Evolutionary conservation across 345 rosid genomes (phyloP), one percentile per base, ranked within the genome.

Genomic region (Camelina laxa): DNA sequence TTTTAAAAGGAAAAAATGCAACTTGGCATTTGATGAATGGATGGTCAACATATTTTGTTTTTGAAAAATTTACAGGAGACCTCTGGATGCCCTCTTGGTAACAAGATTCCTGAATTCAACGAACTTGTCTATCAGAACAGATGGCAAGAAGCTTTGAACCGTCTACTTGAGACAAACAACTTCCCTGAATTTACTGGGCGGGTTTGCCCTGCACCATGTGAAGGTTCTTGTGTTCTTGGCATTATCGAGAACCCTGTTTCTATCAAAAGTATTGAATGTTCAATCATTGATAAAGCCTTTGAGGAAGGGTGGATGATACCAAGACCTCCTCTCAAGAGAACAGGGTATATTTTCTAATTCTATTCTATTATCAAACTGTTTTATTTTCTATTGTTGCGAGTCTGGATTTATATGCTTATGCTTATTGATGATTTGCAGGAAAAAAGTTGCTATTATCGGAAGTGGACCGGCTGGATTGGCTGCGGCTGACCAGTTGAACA

Each of bases 171-270:
- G 88, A 96, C 99, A 0, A 96, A 96, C 74, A 96, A 92, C 84
- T 96, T 96, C 68, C 99, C 99, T 6, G 99, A 96, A 75, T 96
- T 96, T 68, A 96, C 99, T 19, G 99, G 99, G 44, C 82, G 99
- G n/a, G 99, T 96, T 21, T 96, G 99, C 75, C 98, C 99, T 80
- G 99, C 99, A 63, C 99, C 99, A 6, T 96, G 99, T 76, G 99
- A 96, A 85, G 99, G 99, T 61, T 89, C 99, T 61, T 96, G 99
- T 58, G 99, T 96, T 58, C 98, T 96, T 54, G 99, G 99, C n/a
- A 96, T 96, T 33, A 96, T 96, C 77, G 99, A 96, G 79, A 93
- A 96, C 80, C 99, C 99, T 20, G 99, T 96, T 5, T 96, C 99
- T 20, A 96, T 96, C 65, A 96, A 96, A 74, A 89, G 69, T 72